Conservation (phyloP, 1,284 basidiomycete genomes). For the Ceratorhiza oryzae-sativae region DNA sequence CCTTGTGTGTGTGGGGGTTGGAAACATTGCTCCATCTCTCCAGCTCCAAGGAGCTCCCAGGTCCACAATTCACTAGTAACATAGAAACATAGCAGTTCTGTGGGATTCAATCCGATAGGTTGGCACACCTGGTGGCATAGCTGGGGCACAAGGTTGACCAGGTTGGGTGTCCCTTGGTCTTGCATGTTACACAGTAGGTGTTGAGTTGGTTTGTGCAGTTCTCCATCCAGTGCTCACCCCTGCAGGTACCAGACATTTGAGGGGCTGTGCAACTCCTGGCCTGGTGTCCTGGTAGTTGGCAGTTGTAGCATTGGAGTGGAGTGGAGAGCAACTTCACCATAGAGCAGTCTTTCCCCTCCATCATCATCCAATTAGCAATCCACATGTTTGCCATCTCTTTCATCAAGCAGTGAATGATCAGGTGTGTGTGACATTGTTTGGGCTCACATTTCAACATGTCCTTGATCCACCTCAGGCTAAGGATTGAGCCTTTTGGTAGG, state of each 20-base stretch:
- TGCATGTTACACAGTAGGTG: slow-evolving; percentile 5
- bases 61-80: not conserved
- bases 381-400: not conserved
- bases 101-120: not conserved
- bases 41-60: too few species aligned
- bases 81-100: slow-evolving; percentile 6
- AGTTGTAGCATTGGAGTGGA: slow-evolving; percentile 1
- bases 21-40: not conserved
- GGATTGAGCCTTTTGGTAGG: not conserved
- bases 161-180: not conserved
- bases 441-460: not conserved
- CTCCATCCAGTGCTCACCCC: not conserved
- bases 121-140: not conserved
- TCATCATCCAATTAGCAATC: not conserved
- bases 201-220: not conserved
- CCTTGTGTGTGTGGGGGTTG: not conserved
- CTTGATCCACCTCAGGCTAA: not conserved
- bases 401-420: not conserved
- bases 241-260: not conserved
- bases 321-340: not conserved
- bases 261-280: not conserved
- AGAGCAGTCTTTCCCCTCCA: not conserved
- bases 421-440: not conserved
- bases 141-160: too few species aligned
- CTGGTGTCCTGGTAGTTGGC: slow-evolving; percentile 4